phyloP scores from a whole-genome alignment of 345 rosid genomes.

The Arabis alpina region DNA sequence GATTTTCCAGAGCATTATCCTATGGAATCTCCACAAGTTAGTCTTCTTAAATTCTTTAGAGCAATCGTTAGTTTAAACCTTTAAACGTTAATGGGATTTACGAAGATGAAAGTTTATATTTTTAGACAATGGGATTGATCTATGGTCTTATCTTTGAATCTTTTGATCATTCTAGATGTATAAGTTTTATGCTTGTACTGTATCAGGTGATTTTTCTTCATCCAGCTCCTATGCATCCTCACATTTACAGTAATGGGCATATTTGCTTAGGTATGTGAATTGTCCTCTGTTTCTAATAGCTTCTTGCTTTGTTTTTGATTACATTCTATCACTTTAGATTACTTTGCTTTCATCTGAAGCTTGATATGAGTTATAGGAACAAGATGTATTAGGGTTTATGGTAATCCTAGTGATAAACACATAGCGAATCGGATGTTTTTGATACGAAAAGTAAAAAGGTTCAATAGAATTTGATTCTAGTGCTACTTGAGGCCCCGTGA shows the following conservation, averaged over 20 bases:
- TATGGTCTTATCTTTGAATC: background rate
- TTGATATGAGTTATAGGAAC: conserved; percentile 3
- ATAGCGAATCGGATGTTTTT: background rate
- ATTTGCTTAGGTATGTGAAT: conserved; percentile 80
- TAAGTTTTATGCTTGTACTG: background rate
- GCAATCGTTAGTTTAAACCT: background rate
- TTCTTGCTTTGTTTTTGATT: conserved; percentile 1
- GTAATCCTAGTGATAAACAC: background rate
- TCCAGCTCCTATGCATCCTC: conserved; percentile 96
- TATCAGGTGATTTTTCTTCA: conserved; percentile 80
- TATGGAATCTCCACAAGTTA: conserved; percentile 98
- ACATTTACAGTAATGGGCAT: conserved; percentile 97
- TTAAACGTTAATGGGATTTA: background rate
- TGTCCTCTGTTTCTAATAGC: conserved; percentile 21
- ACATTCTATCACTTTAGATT: background rate
- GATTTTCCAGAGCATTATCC: conserved; percentile 99
- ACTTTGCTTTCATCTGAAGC: background rate
- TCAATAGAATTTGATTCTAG: background rate
- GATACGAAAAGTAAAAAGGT: background rate
- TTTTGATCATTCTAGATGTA: background rate
- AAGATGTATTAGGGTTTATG: background rate
- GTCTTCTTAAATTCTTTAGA: background rate
- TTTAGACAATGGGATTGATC: background rate
- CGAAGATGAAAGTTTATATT: background rate
- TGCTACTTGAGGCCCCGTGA: background rate